These are phyloP conservation scores for Mycena vitilis DNA, from an alignment of 768 basidiomycete genomes.

Conservation along the genomic window DNA sequence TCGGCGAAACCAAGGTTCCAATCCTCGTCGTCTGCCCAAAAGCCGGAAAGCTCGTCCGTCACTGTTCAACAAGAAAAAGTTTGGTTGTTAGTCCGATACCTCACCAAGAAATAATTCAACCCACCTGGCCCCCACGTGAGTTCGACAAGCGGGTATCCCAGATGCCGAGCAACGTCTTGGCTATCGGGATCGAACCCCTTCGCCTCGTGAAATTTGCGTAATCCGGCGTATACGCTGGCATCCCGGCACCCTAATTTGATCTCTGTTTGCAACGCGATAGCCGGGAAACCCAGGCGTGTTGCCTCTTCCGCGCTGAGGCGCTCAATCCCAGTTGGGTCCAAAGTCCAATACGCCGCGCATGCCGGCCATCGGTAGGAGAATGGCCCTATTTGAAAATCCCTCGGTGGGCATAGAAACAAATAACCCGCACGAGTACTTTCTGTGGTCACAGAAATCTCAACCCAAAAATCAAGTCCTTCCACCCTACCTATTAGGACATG, in stretches of 20 bases:
- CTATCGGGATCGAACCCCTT: slow-evolving; percentile 24
- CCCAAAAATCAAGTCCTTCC: neutral
- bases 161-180: slow-evolving; percentile 11
- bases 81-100: too few relatives aligned
- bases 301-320: neutral
- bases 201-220: slow-evolving; percentile 11
- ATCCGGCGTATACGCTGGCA: slow-evolving; percentile 5
- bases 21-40: too few relatives aligned
- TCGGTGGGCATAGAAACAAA: neutral
- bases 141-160: slow-evolving; percentile 9
- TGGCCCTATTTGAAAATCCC: neutral
- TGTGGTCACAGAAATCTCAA: neutral
- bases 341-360: neutral
- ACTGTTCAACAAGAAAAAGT: too few relatives aligned
- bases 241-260: neutral
- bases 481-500: neutral
- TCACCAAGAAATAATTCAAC: too few relatives aligned
- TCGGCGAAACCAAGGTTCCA: too few relatives aligned
- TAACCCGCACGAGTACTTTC: neutral
- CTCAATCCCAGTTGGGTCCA: neutral
- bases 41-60: too few relatives aligned
- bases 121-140: neutral
- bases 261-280: neutral
- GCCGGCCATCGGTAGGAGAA: neutral
- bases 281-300: neutral